Base-by-base conservation (phyloP, 768 basidiomycete species). In the Suillus spraguei region DNA sequence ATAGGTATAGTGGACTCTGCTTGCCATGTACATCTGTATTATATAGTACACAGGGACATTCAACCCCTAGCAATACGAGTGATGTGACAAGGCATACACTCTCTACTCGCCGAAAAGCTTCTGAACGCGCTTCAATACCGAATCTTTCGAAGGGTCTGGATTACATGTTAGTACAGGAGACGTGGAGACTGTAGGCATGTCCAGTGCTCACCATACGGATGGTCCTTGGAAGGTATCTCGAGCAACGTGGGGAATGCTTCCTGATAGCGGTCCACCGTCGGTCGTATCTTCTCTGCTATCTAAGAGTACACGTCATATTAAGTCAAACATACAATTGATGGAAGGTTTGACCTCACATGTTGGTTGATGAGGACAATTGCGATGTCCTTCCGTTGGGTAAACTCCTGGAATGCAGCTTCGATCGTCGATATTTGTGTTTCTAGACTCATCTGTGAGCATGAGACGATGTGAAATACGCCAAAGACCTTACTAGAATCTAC, bases 301-400 rank as follows among this genome's bases (percentile, higher is more conserved):
- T 98, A 73, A 10, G 67, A 59, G 66, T 32, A 62, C 20, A 42
- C 59, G 38, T 63, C 16, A 50, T 41, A 7, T 41, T 41, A 24
- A 65, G 39, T 14, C n/a, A 46, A 42, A 49, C 11, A 60, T 63
- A 60, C 35, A 46, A 46, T 58, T 35, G 50, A 65, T 59, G 60
- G 44, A 47, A 63, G 56, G 41, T 55, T 42, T 36, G 20, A 28
- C 78, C 91, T 69, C 66, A 95, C 97, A 83, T 99, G 95, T 77
- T 99, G 97, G 82, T 99, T 99, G 72, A 99, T 98, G 69, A 99
- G 82, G 16, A 99, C 80, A 68, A 99, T 98, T 50, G 96, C 97
- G 60, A 99, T 89, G 72, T 99, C 97, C 72, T 90, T 91, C 64
- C 97, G 87, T 74, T 94, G 88, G 2, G 95, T 98, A 77, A 92